Evolutionary conservation across 768 basidiomycete species (phyloP).

Genomic region (Brasilioporus rufonigricans): DNA sequence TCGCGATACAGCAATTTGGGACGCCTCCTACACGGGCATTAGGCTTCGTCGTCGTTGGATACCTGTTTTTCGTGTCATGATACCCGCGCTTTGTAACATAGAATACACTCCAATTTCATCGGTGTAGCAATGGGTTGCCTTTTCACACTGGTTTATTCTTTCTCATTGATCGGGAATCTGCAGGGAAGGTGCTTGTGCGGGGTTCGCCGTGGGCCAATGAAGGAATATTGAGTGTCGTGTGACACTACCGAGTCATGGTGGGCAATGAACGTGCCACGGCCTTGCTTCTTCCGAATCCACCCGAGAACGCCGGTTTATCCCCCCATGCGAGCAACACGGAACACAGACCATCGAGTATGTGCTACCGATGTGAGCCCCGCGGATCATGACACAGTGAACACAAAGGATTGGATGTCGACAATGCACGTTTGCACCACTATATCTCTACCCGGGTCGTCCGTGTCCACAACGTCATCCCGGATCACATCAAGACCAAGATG

Average conservation of each 20-base stretch:
- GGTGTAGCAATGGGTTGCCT: slow-evolving; percentile 23
- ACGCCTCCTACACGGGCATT: slow-evolving; percentile 3
- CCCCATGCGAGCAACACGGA: not conserved
- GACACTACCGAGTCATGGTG: no score
- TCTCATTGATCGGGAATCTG: not conserved
- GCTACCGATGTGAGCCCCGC: not conserved
- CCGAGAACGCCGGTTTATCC: not conserved
- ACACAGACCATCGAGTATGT: not conserved
- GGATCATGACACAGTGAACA: not conserved
- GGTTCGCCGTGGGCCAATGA: not conserved
- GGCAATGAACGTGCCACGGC: no score
- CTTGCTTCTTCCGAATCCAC: not conserved
- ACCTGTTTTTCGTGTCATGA: slow-evolving; percentile 12
- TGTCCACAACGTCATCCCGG: no score
- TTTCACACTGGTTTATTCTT: not conserved
- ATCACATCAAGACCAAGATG: no score
- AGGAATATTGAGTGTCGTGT: not conserved
- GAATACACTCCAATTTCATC: slow-evolving; percentile 3
- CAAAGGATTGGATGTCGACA: not conserved
- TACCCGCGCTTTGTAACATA: slow-evolving; percentile 14
- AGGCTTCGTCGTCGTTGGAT: slow-evolving; percentile 3
- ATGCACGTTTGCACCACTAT: not conserved
- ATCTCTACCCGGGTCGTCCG: not conserved
- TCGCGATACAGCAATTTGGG: slow-evolving; percentile 11
- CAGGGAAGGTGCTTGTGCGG: not conserved